Base-by-base conservation (phyloP, 1,139 yeast species). In the Kodamaea plutei region DNA sequence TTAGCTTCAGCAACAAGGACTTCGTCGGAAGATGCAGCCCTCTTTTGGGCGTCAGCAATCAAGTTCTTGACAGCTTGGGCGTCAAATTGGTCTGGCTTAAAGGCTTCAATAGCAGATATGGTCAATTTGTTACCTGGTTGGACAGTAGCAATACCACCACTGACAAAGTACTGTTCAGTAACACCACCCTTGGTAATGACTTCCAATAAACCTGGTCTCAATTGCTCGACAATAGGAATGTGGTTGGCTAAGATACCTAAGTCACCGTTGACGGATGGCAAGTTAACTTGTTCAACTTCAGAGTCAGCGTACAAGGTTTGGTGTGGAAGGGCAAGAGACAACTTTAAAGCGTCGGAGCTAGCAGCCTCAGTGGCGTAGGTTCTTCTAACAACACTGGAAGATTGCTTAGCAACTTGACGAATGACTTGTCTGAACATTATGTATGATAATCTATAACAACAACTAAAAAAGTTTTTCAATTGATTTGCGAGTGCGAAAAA, bases 231-330 rank as follows among this genome's bases (percentile, higher is more conserved):
- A 56, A 85, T 81, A 54, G 99, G 98, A 57, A 91, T 95, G 77
- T 91, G 99, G 72, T 87, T 83, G 53, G 98, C 96, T 58, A 91
- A 73, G 47, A 91, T 79, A 84, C 99, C 99, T 65, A 91, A 79
- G 59, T 85, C 94, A 61, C 99, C 99, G 47, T 94, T 82, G 55
- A 84, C 76, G 43, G 96, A 91, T 55, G 99, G 98, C 52, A 91
- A 74, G 71, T 91, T 91, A 49, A 93, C 98, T 73, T 91, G 99
- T 48, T 84, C 79, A 36, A 61, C 83, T 64, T 61, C 64, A 44
- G 62, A 56, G 41, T 68, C 73, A 26, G 69, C 51, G 54, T 66
- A 66, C 56, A 77, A 58, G 47, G 80, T 78, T 63, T 80, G 79
- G 62, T 83, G 88, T 43, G 96, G 96, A 52, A 91, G 77, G 39